Evolutionary conservation across 305 asterid species (phyloP).

Genomic region (Fraxinus floribunda): DNA sequence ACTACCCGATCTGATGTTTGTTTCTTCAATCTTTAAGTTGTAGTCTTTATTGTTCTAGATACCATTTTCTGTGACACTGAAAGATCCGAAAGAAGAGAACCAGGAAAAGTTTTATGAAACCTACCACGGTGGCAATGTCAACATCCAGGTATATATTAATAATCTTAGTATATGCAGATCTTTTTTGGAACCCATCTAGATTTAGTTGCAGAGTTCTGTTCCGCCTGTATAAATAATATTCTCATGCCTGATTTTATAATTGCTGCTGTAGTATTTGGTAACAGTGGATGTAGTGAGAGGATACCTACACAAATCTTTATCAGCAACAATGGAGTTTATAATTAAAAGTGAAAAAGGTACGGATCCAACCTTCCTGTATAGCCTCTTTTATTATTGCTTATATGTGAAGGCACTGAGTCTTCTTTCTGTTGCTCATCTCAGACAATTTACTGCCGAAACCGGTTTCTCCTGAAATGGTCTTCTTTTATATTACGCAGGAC

Average conservation of each 20-base stretch:
- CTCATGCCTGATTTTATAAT: slow-evolving; percentile 35
- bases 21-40: slow-evolving; percentile 15
- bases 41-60: slow-evolving; percentile 40
- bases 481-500: slow-evolving; percentile 81
- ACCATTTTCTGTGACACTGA: slow-evolving; percentile 65
- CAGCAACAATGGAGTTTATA: slow-evolving; percentile 70
- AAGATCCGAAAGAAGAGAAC: slow-evolving; percentile 50
- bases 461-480: slow-evolving; percentile 63
- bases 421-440: slow-evolving; percentile 33
- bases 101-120: slow-evolving; percentile 72
- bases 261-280: slow-evolving; percentile 62
- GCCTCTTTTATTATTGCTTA: slow-evolving; percentile 10
- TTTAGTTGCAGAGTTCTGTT: slow-evolving; percentile 19
- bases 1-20: background rate
- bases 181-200: slow-evolving; percentile 11
- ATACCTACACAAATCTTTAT: slow-evolving; percentile 73
- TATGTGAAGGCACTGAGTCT: slow-evolving; percentile 24
- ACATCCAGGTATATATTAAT: slow-evolving; percentile 60
- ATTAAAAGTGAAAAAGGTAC: slow-evolving; percentile 70
- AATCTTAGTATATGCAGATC: slow-evolving; percentile 1
- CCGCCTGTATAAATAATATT: slow-evolving; percentile 20
- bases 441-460: slow-evolving; percentile 65
- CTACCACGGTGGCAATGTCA: slow-evolving; percentile 78
- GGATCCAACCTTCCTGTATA: slow-evolving; percentile 13
- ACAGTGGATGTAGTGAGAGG: slow-evolving; percentile 77